Percentiles rank a stretch among this genome's conserved stretches.
These are phyloP conservation scores for Phallus indusiatus DNA, from an alignment of 768 basidiomycete species.

Conservation along the genomic window DNA sequence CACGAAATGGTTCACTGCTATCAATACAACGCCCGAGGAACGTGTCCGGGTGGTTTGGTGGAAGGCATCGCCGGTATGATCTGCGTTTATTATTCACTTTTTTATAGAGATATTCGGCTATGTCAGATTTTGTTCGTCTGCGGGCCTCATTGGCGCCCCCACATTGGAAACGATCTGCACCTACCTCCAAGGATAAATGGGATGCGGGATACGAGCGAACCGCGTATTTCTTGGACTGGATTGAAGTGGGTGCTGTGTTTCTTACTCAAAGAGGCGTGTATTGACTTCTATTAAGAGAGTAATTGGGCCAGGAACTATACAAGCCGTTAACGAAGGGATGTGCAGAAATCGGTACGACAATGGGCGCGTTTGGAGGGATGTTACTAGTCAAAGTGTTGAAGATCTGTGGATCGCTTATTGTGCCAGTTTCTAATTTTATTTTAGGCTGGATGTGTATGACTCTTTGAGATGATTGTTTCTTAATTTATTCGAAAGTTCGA, in stretches of 20 bases:
- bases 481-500: no score
- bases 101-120: neutral
- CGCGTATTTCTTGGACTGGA: constrained; percentile 67
- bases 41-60: constrained; percentile 60
- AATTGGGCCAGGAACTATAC: constrained; percentile 44
- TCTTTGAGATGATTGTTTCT: no score
- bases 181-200: constrained; percentile 39
- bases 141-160: constrained; percentile 50
- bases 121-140: constrained; percentile 64
- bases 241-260: constrained; percentile 12
- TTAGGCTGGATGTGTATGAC: no score
- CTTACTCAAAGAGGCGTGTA: neutral
- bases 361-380: constrained; percentile 35
- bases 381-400: constrained; percentile 42
- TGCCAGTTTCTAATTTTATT: neutral
- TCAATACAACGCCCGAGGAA: constrained; percentile 54
- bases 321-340: constrained; percentile 48
- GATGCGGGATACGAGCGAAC: constrained; percentile 70
- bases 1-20: constrained; percentile 78
- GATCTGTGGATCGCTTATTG: constrained; percentile 51
- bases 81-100: neutral
- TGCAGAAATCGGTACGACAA: constrained; percentile 40
- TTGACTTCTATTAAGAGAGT: constrained; percentile 28
- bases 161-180: constrained; percentile 48
- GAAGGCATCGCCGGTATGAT: constrained; percentile 68